Percentiles rank a stretch among this genome's conserved stretches.
These are phyloP conservation scores for Raffaelea deltoideospora DNA, from an alignment of 2,329 filamentous ascomycete genomes.

Conservation along the genomic window DNA sequence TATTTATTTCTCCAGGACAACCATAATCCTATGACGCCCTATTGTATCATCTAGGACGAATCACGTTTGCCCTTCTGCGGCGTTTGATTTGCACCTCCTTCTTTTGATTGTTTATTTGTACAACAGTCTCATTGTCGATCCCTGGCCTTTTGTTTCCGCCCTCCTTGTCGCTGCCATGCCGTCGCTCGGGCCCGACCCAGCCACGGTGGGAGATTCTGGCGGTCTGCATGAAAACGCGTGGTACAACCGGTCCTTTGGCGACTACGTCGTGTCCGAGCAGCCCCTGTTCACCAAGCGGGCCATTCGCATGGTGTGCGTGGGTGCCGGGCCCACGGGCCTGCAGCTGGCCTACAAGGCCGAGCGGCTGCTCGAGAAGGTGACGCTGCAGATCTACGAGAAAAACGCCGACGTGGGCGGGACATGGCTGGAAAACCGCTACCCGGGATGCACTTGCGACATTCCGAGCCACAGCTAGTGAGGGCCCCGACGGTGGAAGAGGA, in stretches of 20 bases:
- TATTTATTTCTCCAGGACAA: too few relatives aligned
- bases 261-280: background rate
- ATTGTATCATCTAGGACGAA: too few relatives aligned
- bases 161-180: too few relatives aligned
- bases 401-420: constrained; percentile 40
- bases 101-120: too few relatives aligned
- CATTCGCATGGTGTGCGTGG: constrained; percentile 23
- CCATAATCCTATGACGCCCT: too few relatives aligned
- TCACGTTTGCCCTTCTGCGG: too few relatives aligned
- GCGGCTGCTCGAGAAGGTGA: constrained; percentile 19
- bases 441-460: constrained; percentile 38
- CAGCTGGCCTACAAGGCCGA: constrained; percentile 14
- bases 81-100: too few relatives aligned
- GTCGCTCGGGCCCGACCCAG: background rate
- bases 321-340: constrained; percentile 31
- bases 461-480: constrained; percentile 48
- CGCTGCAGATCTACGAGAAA: constrained; percentile 52
- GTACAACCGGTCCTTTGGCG: background rate
- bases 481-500: too few relatives aligned
- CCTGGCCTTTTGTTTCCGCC: too few relatives aligned
- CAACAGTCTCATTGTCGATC: too few relatives aligned
- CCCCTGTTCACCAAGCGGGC: constrained; percentile 3
- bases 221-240: background rate
- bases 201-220: background rate
- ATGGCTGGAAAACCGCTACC: constrained; percentile 17